phyloP scores from a whole-genome alignment of 495 filamentous ascomycete species.

The Entonaema liquescens region DNA sequence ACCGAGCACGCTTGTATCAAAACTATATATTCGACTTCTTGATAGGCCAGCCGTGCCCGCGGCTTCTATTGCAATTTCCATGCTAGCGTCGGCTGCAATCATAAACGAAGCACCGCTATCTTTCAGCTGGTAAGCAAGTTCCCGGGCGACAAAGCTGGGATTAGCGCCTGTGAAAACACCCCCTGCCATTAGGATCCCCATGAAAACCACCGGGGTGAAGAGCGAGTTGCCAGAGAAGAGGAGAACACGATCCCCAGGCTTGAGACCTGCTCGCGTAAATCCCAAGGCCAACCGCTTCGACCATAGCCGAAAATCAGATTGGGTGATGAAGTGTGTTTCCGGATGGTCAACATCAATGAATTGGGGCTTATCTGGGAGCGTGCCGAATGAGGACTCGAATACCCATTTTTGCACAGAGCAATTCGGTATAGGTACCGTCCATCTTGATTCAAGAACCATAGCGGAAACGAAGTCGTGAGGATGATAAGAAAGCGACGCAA shows the following conservation, averaged over 20 bases:
- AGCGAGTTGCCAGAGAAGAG: conserved; percentile 76
- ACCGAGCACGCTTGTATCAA: conserved; percentile 59
- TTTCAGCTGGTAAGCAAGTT: conserved; percentile 74
- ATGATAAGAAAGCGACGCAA: neutral
- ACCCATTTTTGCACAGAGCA: conserved; percentile 51
- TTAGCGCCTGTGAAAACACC: conserved; percentile 84
- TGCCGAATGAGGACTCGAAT: conserved; percentile 46
- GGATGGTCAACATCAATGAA: conserved; percentile 67
- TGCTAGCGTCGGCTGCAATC: conserved; percentile 62
- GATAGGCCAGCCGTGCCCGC: conserved; percentile 71
- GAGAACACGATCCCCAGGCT: conserved; percentile 75
- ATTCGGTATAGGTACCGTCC: conserved; percentile 47
- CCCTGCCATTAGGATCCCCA: conserved; percentile 79
- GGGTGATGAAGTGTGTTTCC: conserved; percentile 52
- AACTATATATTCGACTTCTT: conserved; percentile 56
- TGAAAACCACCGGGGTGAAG: conserved; percentile 75
- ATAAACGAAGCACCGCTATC: conserved; percentile 74
- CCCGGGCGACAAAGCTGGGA: conserved; percentile 73
- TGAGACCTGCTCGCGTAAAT: conserved; percentile 69
- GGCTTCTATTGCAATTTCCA: conserved; percentile 72
- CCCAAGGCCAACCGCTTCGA: conserved; percentile 77
- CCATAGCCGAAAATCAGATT: conserved; percentile 68
- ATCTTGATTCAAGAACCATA: conserved; percentile 57
- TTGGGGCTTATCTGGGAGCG: conserved; percentile 48
- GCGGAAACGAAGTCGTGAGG: neutral